These are phyloP conservation scores for Cladobotryum protrusum DNA, from an alignment of 2,329 filamentous ascomycete genomes.

Conservation along the genomic window DNA sequence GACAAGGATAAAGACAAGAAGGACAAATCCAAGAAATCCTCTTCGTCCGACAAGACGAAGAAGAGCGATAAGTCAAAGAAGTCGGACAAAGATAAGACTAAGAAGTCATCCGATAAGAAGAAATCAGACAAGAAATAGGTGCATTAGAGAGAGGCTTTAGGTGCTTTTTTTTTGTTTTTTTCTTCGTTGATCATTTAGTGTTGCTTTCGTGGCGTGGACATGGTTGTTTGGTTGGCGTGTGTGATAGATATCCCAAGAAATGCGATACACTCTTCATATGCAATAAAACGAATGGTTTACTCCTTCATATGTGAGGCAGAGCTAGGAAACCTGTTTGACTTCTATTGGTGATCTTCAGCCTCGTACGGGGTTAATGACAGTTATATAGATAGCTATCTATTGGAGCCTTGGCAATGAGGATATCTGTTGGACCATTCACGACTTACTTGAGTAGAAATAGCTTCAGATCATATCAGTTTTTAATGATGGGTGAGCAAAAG, in stretches of 20 bases:
- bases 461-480: no score
- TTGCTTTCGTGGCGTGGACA: conserved; percentile 6
- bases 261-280: conserved; percentile 4
- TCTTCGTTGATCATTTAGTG: background rate
- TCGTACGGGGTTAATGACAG: no score
- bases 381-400: no score
- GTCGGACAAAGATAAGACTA: background rate
- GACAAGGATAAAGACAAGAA: conserved; percentile 13
- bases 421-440: no score
- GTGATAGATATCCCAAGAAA: conserved; percentile 3
- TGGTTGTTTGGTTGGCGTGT: conserved; percentile 5
- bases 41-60: conserved; percentile 1
- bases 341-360: no score
- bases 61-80: conserved; percentile 4
- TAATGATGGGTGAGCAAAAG: no score
- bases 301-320: no score
- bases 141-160: no score
- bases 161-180: background rate
- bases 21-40: conserved; percentile 10
- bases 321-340: no score
- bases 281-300: background rate
- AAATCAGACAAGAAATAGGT: background rate
- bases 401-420: no score
- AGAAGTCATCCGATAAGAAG: no score
- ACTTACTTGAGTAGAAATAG: no score